A percentile compares a stretch with the other conserved stretches of the same genome.
phyloP scores from a whole-genome alignment of 148 eudicot species.

The Polygonum aviculare region DNA sequence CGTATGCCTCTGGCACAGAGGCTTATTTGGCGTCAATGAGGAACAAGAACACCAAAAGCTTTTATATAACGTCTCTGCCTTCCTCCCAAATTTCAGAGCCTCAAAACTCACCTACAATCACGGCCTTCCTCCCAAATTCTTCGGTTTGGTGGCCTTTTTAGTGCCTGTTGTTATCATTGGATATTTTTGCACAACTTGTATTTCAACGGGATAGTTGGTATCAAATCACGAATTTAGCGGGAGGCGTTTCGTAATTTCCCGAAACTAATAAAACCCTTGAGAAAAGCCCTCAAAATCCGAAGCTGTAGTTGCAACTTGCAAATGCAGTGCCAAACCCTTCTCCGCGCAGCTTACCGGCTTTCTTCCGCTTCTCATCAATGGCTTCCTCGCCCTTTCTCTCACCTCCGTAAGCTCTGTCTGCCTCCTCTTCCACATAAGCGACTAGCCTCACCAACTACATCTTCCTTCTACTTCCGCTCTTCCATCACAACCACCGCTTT shows the following conservation, averaged over 20 bases:
- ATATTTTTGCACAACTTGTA: too few relatives aligned
- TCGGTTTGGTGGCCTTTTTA: too few relatives aligned
- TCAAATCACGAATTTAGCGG: too few relatives aligned
- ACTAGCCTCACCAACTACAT: neutral
- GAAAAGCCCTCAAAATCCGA: neutral
- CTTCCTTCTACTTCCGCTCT: neutral
- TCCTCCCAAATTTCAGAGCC: too few relatives aligned
- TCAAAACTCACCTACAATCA: too few relatives aligned
- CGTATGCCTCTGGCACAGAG: too few relatives aligned
- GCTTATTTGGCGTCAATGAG: too few relatives aligned
- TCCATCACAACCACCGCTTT: neutral
- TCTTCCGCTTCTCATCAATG: neutral
- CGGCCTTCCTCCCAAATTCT: too few relatives aligned
- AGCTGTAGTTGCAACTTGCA: neutral
- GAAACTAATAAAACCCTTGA: neutral
- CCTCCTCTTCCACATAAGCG: neutral
- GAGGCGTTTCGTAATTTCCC: neutral
- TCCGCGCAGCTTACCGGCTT: constrained; percentile 11
- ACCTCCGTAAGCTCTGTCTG: neutral
- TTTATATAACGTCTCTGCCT: too few relatives aligned
- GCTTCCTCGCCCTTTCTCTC: constrained; percentile 2
- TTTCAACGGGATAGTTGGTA: too few relatives aligned
- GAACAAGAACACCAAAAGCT: too few relatives aligned
- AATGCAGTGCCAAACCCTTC: constrained; percentile 11
- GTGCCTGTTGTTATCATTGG: too few relatives aligned